A percentile compares a stretch with the other conserved stretches of the same genome.
Evolutionary conservation across 495 filamentous ascomycete genomes (phyloP).

Genomic region (Tuber melanosporum): DNA sequence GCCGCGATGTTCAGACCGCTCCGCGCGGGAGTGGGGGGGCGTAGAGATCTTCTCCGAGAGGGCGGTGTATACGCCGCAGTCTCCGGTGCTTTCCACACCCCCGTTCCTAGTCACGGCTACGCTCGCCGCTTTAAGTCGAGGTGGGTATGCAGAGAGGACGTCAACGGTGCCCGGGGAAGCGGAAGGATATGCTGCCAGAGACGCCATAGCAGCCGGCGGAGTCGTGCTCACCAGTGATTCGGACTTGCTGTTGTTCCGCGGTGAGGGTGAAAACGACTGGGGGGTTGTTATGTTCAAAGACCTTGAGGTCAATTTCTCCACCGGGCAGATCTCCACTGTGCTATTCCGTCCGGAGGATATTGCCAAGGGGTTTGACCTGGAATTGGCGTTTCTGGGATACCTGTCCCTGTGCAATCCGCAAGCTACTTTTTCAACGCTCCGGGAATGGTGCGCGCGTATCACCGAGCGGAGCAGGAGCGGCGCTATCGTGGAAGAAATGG

Average conservation of each 20-base stretch:
- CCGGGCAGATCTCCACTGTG: conserved; percentile 3
- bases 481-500: conserved; percentile 9
- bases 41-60: conserved; percentile 9
- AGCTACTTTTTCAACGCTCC: conserved; percentile 6
- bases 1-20: neutral
- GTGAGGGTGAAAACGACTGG: conserved; percentile 9
- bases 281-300: conserved; percentile 40
- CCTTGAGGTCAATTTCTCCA: conserved; percentile 4
- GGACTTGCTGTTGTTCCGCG: conserved; percentile 31
- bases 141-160: conserved; percentile 8
- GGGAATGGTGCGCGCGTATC: conserved; percentile 11
- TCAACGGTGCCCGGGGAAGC: conserved; percentile 35
- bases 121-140: conserved; percentile 2
- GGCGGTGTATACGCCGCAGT: neutral
- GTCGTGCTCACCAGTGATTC: conserved; percentile 37
- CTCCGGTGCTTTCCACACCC: conserved; percentile 23
- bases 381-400: conserved; percentile 26
- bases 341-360: conserved; percentile 30
- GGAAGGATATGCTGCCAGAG: conserved; percentile 32
- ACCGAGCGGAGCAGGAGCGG: conserved; percentile 14
- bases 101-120: conserved; percentile 30
- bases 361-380: conserved; percentile 5
- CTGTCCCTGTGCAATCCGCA: conserved; percentile 6
- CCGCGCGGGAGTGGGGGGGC: neutral
- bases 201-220: conserved; percentile 21